phyloP scores from a whole-genome alignment of 768 basidiomycete genomes.

The Cantharellus cinnabarinus region DNA sequence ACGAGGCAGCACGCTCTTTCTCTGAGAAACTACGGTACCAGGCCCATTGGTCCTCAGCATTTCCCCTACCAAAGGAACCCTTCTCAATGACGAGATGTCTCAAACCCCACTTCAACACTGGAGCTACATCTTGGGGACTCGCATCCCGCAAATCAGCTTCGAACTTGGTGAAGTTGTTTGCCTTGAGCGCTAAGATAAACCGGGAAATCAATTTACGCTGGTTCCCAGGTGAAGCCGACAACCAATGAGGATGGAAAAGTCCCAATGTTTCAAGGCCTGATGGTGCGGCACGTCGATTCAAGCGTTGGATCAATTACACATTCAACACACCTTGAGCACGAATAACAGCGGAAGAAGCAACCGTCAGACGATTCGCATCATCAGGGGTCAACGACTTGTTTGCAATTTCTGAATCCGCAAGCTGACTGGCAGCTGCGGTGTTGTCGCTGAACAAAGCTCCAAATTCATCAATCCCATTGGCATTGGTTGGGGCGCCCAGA shows the following conservation, averaged over 20 bases:
- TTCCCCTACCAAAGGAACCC: slow-evolving; percentile 32
- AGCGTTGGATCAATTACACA: not conserved
- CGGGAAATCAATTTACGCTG: slow-evolving; percentile 48
- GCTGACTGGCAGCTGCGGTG: not conserved
- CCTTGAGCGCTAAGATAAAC: slow-evolving; percentile 29
- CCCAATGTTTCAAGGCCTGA: slow-evolving; percentile 64
- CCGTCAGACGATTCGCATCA: slow-evolving; percentile 43
- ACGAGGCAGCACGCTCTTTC: slow-evolving; percentile 37
- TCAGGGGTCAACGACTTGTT: slow-evolving; percentile 29
- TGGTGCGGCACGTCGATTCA: too few relatives aligned
- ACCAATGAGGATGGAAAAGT: slow-evolving; percentile 73
- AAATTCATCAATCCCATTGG: not conserved
- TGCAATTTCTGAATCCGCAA: not conserved
- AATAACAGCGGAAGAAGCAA: slow-evolving; percentile 49
- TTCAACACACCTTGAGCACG: slow-evolving; percentile 34
- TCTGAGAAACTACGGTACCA: slow-evolving; percentile 53
- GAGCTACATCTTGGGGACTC: slow-evolving; percentile 56
- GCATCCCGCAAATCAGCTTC: slow-evolving; percentile 43
- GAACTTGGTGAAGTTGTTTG: slow-evolving; percentile 31
- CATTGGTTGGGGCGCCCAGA: slow-evolving; percentile 25
- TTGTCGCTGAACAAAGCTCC: not conserved
- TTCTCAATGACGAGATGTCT: slow-evolving; percentile 50
- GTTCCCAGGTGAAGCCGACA: slow-evolving; percentile 47
- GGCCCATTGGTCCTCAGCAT: slow-evolving; percentile 18
- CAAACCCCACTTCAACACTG: slow-evolving; percentile 62